These are phyloP conservation scores for Neopestalotiopsis clavispora DNA, from an alignment of 2,329 filamentous ascomycete genomes.

Conservation along the genomic window DNA sequence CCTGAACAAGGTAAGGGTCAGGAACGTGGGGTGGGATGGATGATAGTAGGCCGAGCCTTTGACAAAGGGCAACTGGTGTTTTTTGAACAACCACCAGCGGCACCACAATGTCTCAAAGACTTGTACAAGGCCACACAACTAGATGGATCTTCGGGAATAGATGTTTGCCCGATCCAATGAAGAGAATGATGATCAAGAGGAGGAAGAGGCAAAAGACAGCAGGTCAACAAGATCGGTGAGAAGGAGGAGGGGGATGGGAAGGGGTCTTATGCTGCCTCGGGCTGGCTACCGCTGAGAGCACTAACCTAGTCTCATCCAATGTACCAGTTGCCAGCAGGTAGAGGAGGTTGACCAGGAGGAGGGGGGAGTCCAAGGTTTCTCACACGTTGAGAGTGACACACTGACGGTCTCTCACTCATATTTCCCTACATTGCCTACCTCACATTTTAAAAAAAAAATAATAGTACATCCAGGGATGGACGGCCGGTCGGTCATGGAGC, in stretches of 20 bases:
- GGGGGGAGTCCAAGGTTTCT: neutral
- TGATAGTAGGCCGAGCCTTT: neutral
- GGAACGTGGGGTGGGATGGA: constrained; percentile 11
- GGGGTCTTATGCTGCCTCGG: constrained; percentile 14
- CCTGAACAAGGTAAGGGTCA: constrained; percentile 9
- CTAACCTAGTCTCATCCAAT: neutral
- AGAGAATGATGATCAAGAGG: constrained; percentile 2
- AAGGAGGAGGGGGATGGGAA: constrained; percentile 10
- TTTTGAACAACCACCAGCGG: neutral
- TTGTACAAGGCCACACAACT: neutral
- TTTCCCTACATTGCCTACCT: neutral
- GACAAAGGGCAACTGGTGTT: neutral
- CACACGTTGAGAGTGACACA: neutral
- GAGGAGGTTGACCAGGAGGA: constrained; percentile 3
- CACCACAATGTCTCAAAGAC: neutral
- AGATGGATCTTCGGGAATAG: constrained; percentile 5
- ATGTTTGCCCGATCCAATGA: constrained; percentile 9
- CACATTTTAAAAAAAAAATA: neutral
- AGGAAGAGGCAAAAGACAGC: constrained; percentile 7
- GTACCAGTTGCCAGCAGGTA: neutral
- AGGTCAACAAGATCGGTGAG: constrained; percentile 9
- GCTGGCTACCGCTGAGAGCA: constrained; percentile 2
- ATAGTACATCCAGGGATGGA: neutral
- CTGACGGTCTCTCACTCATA: neutral
- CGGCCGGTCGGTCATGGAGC: neutral